Conservation (phyloP, 2,329 filamentous ascomycete species). For the Didymella segeticola region DNA sequence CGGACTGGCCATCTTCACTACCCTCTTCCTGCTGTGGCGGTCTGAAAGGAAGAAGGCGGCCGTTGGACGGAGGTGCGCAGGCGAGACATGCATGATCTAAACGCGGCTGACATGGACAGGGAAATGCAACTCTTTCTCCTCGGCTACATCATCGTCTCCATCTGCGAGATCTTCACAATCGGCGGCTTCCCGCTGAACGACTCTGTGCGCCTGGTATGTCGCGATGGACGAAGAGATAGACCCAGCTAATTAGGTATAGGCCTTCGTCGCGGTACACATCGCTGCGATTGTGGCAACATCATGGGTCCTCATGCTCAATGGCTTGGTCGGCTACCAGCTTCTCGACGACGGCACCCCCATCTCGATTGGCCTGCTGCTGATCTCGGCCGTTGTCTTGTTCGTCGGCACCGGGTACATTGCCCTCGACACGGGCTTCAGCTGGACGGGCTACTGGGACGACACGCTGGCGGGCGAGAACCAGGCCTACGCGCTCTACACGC, state of each 20-base stretch:
- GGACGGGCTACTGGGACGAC: conserved; percentile 77
- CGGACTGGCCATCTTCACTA: conserved; percentile 74
- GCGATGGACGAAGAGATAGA: no score
- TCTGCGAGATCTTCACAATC: conserved; percentile 96
- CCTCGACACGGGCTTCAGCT: conserved; percentile 87
- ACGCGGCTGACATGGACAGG: conserved; percentile 58
- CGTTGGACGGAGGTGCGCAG: conserved; percentile 77
- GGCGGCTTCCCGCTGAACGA: conserved; percentile 81
- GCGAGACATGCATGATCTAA: background rate
- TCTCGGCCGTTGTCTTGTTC: conserved; percentile 75
- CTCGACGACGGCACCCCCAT: conserved; percentile 90
- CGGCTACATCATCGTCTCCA: conserved; percentile 83
- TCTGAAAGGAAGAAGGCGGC: conserved; percentile 92
- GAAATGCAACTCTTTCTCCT: conserved; percentile 96
- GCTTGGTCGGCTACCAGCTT: conserved; percentile 89
- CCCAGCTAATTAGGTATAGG: no score
- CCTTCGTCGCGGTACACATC: conserved; percentile 88
- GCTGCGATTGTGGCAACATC: conserved; percentile 85
- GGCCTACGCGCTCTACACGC: conserved; percentile 86
- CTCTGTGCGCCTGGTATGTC: conserved; percentile 73
- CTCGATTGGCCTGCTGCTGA: conserved; percentile 76
- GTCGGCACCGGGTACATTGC: conserved; percentile 95
- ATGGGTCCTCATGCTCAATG: conserved; percentile 93
- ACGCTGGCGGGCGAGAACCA: conserved; percentile 61
- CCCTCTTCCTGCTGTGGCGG: conserved; percentile 73